Conservation (phyloP, 495 filamentous ascomycete species). For the Hypoxylon lenormandii region DNA sequence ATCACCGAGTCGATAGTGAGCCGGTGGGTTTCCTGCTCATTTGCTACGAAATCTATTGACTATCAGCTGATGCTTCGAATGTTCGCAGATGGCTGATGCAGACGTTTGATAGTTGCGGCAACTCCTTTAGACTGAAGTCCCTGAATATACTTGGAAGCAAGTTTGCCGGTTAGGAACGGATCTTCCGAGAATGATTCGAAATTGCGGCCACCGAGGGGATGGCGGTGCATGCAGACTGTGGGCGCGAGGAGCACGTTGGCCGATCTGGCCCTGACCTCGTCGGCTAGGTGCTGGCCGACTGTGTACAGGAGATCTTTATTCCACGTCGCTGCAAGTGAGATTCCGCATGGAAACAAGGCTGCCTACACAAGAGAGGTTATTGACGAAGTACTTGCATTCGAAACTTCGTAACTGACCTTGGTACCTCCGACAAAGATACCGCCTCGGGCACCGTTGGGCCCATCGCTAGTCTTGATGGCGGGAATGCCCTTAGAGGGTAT, state of each 20-base stretch:
- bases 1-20: conserved; percentile 77
- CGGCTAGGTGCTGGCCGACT: conserved; percentile 76
- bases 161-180: conserved; percentile 78
- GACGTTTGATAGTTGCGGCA: conserved; percentile 81
- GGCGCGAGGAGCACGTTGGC: conserved; percentile 81
- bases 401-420: conserved; percentile 58
- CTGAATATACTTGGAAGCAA: conserved; percentile 77
- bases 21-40: conserved; percentile 85
- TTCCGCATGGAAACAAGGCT: conserved; percentile 78
- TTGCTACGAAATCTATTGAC: conserved; percentile 75
- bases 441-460: conserved; percentile 83
- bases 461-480: conserved; percentile 78
- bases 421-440: conserved; percentile 73
- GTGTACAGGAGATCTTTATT: conserved; percentile 74
- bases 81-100: conserved; percentile 35
- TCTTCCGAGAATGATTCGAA: conserved; percentile 92
- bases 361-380: conserved; percentile 64
- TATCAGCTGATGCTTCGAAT: conserved; percentile 45
- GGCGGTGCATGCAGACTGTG: conserved; percentile 84
- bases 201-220: conserved; percentile 82
- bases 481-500: conserved; percentile 77
- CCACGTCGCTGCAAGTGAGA: conserved; percentile 83
- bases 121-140: conserved; percentile 81
- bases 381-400: background rate
- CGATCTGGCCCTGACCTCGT: conserved; percentile 78